Evolutionary conservation across 345 rosid genomes (phyloP).

Genomic region (Melaleuca alternifolia): DNA sequence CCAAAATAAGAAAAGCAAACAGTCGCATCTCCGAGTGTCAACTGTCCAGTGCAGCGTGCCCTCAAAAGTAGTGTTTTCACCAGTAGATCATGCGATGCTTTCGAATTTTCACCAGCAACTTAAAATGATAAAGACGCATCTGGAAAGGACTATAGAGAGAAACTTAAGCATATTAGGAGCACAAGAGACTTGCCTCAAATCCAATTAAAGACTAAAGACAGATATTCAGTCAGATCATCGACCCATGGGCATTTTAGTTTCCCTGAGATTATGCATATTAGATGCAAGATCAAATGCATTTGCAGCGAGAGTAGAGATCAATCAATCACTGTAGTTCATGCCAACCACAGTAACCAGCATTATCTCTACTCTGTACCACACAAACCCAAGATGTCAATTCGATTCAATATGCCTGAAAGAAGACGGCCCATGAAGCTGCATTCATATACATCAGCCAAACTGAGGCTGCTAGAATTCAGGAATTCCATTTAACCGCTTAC

Average conservation of each 20-base stretch:
- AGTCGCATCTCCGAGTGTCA: neutral
- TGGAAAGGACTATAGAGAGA: neutral
- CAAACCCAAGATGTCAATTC: neutral
- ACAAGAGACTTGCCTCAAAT: neutral
- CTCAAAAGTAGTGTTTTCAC: neutral
- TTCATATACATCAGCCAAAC: neutral
- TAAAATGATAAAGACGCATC: neutral
- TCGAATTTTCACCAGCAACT: neutral
- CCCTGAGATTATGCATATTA: neutral
- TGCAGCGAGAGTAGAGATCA: neutral
- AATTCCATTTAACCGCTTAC: neutral
- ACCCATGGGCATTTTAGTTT: neutral
- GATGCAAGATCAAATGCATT: neutral
- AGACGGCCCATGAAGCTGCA: neutral
- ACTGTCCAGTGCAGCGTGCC: neutral
- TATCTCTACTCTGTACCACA: neutral
- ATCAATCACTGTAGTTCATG: neutral
- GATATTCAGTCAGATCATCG: neutral
- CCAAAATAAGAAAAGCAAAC: neutral
- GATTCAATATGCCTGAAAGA: neutral
- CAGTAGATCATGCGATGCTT: neutral
- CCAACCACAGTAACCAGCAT: neutral
- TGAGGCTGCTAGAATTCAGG: neutral
- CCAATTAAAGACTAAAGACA: neutral
- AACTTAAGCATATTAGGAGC: neutral